These are phyloP conservation scores for Aspergillus baeticus DNA, from an alignment of 495 filamentous ascomycete species.

Conservation along the genomic window DNA sequence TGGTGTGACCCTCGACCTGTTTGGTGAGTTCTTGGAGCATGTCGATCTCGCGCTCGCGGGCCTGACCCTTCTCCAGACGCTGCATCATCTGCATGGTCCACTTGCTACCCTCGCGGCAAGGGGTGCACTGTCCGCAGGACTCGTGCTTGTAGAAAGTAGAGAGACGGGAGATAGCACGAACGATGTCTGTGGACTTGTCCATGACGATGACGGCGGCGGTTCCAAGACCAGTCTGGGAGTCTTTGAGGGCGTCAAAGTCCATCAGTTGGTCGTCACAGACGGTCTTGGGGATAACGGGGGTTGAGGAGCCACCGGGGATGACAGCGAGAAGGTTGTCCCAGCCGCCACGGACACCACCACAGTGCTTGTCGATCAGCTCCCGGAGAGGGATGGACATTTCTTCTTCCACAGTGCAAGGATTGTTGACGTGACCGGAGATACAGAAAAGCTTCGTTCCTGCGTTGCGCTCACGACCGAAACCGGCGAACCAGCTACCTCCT, in stretches of 20 bases:
- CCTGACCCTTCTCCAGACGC: slow-evolving; percentile 87
- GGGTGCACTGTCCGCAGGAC: slow-evolving; percentile 96
- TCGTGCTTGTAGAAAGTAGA: slow-evolving; percentile 98
- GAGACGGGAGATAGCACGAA: slow-evolving; percentile 87
- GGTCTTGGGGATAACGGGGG: slow-evolving; percentile 84
- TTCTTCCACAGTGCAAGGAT: slow-evolving; percentile 95
- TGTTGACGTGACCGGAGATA: slow-evolving; percentile 98
- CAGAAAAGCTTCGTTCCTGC: slow-evolving; percentile 96
- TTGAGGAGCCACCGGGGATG: slow-evolving; percentile 95
- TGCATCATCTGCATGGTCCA: slow-evolving; percentile 99
- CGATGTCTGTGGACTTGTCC: slow-evolving; percentile 95
- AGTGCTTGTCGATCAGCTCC: slow-evolving; percentile 96
- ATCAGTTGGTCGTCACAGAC: slow-evolving; percentile 93
- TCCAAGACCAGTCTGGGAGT: slow-evolving; percentile 92
- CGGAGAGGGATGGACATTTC: slow-evolving; percentile 96
- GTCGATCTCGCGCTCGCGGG: slow-evolving; percentile 88
- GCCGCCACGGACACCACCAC: slow-evolving; percentile 91
- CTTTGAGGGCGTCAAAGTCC: slow-evolving; percentile 98
- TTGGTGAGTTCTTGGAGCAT: slow-evolving; percentile 99
- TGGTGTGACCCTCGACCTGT: slow-evolving; percentile 98
- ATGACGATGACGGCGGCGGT: slow-evolving; percentile 99
- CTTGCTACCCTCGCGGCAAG: slow-evolving; percentile 94
- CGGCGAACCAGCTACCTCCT: slow-evolving; percentile 87
- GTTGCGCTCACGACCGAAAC: slow-evolving; percentile 92
- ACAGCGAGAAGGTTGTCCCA: slow-evolving; percentile 97